Evolutionary conservation across 345 rosid species (phyloP), one percentile per base, ranked within the genome.

Genomic region (Diplotaxis tenuifolia): DNA sequence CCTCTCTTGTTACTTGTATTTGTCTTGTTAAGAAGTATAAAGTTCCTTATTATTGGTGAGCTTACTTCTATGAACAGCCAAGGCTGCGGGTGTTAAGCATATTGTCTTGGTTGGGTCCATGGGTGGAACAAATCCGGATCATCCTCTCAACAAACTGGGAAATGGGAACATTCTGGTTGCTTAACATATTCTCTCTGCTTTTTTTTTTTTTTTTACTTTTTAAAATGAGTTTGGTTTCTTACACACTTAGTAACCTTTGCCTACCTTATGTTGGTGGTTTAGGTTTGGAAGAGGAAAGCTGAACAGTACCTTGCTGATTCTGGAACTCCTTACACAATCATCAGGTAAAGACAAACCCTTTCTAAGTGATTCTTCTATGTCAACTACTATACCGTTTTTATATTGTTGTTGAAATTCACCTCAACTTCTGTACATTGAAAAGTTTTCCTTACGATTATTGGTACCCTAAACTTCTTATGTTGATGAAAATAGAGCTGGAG

Each of bases 211-310:
- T 23, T 4, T 32, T 67, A 45, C 23, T 66, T 36, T 4, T 55
- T 5, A 20, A 49, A 11, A 7, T 52, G 65, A 36, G 50, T 65
- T 71, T 77, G 38, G 29, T 65, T 65, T 60, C 12, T 56, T 56
- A 55, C 1, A 12, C 4, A 3, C 16, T 16, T 23, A 55, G 5
- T 12, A 55, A 12, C 32, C 18, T 50, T 12, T 22, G 36, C 7
- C 40, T 54, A 45, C 53, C 23, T 61, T 28, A 9, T 66, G 38
- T 62, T 27, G 4, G n/a, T 27, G 2, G n/a, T 66, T 18, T 56
- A 86, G 97, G 76, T 91, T 10, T 91, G 97, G 97, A 91, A 91
- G 85, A 85, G 97, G 81, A 91, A 89, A 84, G 89, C 97, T 75
- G 97, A 91, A 75, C 96, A 86, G 73, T 91, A 89, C 78, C 83